Evolutionary conservation across 441 rosid genomes (phyloP).

Genomic region (Flueggea neowawraea): DNA sequence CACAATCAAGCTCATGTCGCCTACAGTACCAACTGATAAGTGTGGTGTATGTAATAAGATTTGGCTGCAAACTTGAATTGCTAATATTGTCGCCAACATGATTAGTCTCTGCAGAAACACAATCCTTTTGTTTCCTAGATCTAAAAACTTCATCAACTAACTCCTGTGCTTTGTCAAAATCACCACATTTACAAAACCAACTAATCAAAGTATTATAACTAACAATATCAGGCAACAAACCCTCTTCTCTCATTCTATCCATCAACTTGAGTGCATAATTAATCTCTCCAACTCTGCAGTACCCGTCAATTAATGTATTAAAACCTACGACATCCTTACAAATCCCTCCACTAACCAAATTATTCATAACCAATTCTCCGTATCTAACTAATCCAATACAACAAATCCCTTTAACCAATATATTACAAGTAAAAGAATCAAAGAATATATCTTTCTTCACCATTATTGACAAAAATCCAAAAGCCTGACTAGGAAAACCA

Average conservation of each 20-base stretch:
- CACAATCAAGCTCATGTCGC: slow-evolving; percentile 57
- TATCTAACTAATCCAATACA: slow-evolving; percentile 42
- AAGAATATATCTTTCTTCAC: slow-evolving; percentile 52
- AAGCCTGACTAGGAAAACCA: slow-evolving; percentile 54
- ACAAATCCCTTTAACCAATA: slow-evolving; percentile 78
- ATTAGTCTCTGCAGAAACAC: slow-evolving; percentile 2
- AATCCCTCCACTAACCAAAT: slow-evolving; percentile 43
- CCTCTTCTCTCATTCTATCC: slow-evolving; percentile 44
- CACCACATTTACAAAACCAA: slow-evolving; percentile 56
- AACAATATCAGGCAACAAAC: slow-evolving; percentile 51
- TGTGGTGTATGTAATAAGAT: slow-evolving; percentile 68
- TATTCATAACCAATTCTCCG: slow-evolving; percentile 56
- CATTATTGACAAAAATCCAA: slow-evolving; percentile 72
- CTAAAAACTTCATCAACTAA: slow-evolving; percentile 48
- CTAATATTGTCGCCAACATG: slow-evolving; percentile 11
- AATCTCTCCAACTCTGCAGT: slow-evolving; percentile 47
- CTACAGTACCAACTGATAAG: slow-evolving; percentile 59
- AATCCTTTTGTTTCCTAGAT: slow-evolving; percentile 16
- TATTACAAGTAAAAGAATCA: slow-evolving; percentile 73
- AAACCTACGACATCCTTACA: slow-evolving; percentile 43
- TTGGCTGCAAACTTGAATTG: slow-evolving; percentile 31
- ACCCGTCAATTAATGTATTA: slow-evolving; percentile 61
- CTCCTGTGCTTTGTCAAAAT: slow-evolving; percentile 55
- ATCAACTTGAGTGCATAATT: slow-evolving; percentile 38
- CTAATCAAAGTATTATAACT: slow-evolving; percentile 61